A percentile compares a stretch with the other conserved stretches of the same genome.
Evolutionary conservation across 768 basidiomycete species (phyloP).

Genomic region (Xerocomellus chrysenteron): DNA sequence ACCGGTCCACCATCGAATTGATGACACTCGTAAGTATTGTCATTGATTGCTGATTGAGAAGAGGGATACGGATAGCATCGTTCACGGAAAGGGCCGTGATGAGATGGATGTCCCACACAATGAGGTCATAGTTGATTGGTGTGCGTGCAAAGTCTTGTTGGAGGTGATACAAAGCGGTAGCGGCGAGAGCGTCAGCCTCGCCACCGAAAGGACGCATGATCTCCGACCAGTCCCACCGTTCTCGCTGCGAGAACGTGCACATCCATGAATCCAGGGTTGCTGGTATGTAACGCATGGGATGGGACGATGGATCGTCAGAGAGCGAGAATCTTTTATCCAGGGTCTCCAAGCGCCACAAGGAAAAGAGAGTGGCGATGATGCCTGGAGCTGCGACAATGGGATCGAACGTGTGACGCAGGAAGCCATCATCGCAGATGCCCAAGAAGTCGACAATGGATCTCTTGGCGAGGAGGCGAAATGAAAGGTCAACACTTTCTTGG

Average conservation of each 20-base stretch:
- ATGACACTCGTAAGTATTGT: slow-evolving; percentile 17
- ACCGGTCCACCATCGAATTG: slow-evolving; percentile 9
- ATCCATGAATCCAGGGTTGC: slow-evolving; percentile 29
- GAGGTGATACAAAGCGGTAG: slow-evolving; percentile 26
- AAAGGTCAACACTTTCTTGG: slow-evolving; percentile 15
- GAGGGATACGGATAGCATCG: slow-evolving; percentile 20
- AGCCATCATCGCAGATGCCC: slow-evolving; percentile 13
- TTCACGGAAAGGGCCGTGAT: slow-evolving; percentile 28
- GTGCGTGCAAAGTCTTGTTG: slow-evolving; percentile 19
- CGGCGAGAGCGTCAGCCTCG: slow-evolving; percentile 17
- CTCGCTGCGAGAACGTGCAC: slow-evolving; percentile 22
- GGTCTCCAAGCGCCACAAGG: slow-evolving; percentile 30
- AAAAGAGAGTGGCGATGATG: slow-evolving; percentile 21
- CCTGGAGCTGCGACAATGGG: slow-evolving; percentile 16
- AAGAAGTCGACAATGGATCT: slow-evolving; percentile 21
- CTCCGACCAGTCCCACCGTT: slow-evolving; percentile 29
- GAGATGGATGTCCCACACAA: slow-evolving; percentile 33
- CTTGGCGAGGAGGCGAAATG: slow-evolving; percentile 24
- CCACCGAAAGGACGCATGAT: slow-evolving; percentile 24
- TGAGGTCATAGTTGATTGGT: slow-evolving; percentile 25
- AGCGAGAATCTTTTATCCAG: slow-evolving; percentile 19
- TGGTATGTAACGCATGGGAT: slow-evolving; percentile 6
- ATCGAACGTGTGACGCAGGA: slow-evolving; percentile 20
- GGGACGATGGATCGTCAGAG: neutral
- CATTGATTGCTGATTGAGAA: slow-evolving; percentile 26